phyloP scores from a whole-genome alignment of 805 yeast genomes.

The Lipomyces mesembrius region DNA sequence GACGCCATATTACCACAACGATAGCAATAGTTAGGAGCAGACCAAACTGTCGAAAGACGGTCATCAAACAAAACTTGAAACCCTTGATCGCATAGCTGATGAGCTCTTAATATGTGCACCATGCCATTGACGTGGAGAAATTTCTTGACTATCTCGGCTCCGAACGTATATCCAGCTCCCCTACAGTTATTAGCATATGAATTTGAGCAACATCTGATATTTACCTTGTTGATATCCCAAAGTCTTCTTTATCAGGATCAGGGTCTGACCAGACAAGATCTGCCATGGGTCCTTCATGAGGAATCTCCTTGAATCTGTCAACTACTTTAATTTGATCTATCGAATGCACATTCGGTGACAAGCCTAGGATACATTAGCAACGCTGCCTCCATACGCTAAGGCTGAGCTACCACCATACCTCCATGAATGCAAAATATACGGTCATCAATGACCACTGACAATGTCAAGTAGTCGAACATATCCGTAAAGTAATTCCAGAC shows the following conservation, averaged over 20 bases:
- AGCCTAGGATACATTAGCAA: conserved; percentile 32
- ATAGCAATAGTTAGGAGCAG: conserved; percentile 97
- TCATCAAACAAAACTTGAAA: conserved; percentile 91
- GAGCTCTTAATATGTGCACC: conserved; percentile 87
- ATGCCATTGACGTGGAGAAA: conserved; percentile 78
- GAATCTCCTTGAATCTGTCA: conserved; percentile 91
- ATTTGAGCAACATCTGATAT: not conserved
- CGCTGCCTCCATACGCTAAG: not conserved
- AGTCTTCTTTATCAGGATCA: conserved; percentile 77
- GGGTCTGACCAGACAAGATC: conserved; percentile 99
- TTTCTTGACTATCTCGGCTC: conserved; percentile 84
- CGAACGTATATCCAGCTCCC: conserved; percentile 98
- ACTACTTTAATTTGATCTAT: conserved; percentile 88
- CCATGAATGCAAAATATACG: conserved; percentile 95
- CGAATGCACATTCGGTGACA: conserved; percentile 93
- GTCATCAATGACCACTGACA: conserved; percentile 88
- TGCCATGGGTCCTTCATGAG: conserved; percentile 99
- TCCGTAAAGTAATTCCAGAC: conserved; percentile 93
- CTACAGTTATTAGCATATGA: conserved; percentile 45
- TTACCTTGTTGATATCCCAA: conserved; percentile 72
- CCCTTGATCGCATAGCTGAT: conserved; percentile 96
- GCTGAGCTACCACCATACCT: conserved; percentile 52
- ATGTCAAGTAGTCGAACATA: conserved; percentile 85
- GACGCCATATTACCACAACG: conserved; percentile 97
- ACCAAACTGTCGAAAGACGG: conserved; percentile 94